A percentile compares a stretch with the other conserved stretches of the same genome.
Conservation (phyloP, 2,329 filamentous ascomycete species). For the Torrubiellomyces zombiae region DNA sequence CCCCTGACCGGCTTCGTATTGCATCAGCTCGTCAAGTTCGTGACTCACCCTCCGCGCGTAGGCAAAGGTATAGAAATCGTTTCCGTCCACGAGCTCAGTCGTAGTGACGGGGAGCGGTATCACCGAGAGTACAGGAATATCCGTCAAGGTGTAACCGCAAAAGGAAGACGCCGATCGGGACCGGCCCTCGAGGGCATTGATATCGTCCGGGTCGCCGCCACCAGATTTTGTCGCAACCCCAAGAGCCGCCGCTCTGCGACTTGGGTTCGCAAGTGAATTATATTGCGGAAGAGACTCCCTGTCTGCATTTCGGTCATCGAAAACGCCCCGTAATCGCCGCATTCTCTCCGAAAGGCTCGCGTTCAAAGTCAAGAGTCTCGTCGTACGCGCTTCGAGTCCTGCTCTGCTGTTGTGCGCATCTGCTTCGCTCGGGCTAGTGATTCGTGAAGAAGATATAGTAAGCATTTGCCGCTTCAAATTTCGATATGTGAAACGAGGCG, state of each 20-base stretch:
- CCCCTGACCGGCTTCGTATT: slow-evolving; percentile 7
- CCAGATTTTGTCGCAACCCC: neutral
- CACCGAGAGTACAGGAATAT: slow-evolving; percentile 14
- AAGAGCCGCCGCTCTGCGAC: slow-evolving; percentile 2
- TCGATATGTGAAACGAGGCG: too few species aligned
- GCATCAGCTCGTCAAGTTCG: slow-evolving; percentile 12
- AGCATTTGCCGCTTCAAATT: too few species aligned
- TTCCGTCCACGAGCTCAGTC: slow-evolving; percentile 15
- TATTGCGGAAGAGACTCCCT: slow-evolving; percentile 6
- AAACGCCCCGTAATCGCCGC: slow-evolving; percentile 11
- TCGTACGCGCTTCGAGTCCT: slow-evolving; percentile 17
- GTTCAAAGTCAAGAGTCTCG: slow-evolving; percentile 18
- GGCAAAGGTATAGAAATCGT: slow-evolving; percentile 14
- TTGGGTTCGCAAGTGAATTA: slow-evolving; percentile 2
- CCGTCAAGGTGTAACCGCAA: slow-evolving; percentile 15
- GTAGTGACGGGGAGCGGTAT: slow-evolving; percentile 15
- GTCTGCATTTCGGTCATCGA: slow-evolving; percentile 6
- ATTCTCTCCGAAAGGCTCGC: slow-evolving; percentile 15
- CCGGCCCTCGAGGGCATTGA: slow-evolving; percentile 5
- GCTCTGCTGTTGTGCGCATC: slow-evolving; percentile 19
- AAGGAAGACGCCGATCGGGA: slow-evolving; percentile 9
- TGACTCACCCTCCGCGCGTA: slow-evolving; percentile 13
- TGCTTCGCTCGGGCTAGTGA: slow-evolving; percentile 15
- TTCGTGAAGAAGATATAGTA: neutral
- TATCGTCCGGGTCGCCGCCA: slow-evolving; percentile 1